phyloP scores from a whole-genome alignment of 306 rosid genomes.

The Oemleria cerasiformis region DNA sequence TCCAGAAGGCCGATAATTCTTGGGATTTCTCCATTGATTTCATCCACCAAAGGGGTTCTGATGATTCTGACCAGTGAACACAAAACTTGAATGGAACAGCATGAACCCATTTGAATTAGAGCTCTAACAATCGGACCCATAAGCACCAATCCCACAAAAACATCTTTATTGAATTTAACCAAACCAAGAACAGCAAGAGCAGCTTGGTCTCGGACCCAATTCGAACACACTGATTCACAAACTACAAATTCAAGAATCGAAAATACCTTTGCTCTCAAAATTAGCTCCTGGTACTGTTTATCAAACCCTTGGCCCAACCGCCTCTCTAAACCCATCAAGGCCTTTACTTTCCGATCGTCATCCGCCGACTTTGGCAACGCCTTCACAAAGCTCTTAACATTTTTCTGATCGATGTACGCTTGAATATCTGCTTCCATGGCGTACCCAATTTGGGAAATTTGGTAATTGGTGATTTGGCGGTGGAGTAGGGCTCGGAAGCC shows the following conservation, averaged over 20 bases:
- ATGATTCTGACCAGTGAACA: constrained; percentile 38
- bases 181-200: constrained; percentile 41
- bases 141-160: constrained; percentile 64
- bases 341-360: constrained; percentile 1
- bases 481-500: constrained; percentile 16
- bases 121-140: constrained; percentile 60
- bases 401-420: constrained; percentile 2
- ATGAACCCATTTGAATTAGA: constrained; percentile 34
- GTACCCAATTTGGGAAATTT: constrained; percentile 10
- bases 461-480: constrained; percentile 18
- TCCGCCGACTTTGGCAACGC: neutral
- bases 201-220: constrained; percentile 43
- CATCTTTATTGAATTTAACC: constrained; percentile 59
- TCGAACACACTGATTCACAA: constrained; percentile 28
- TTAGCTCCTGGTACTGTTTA: constrained; percentile 21
- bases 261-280: constrained; percentile 23
- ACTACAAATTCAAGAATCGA: constrained; percentile 22
- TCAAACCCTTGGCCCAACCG: constrained; percentile 20
- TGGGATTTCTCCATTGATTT: constrained; percentile 43
- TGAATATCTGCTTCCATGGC: constrained; percentile 21
- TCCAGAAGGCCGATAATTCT: constrained; percentile 32
- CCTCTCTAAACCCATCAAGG: constrained; percentile 8
- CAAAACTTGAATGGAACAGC: constrained; percentile 40
- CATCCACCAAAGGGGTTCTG: constrained; percentile 55
- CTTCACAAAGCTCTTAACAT: constrained; percentile 3